Percentiles rank a stretch among this genome's conserved stretches.
These are phyloP conservation scores for Bipolaris sorokiniana DNA, from an alignment of 2,329 filamentous ascomycete genomes.

Conservation along the genomic window DNA sequence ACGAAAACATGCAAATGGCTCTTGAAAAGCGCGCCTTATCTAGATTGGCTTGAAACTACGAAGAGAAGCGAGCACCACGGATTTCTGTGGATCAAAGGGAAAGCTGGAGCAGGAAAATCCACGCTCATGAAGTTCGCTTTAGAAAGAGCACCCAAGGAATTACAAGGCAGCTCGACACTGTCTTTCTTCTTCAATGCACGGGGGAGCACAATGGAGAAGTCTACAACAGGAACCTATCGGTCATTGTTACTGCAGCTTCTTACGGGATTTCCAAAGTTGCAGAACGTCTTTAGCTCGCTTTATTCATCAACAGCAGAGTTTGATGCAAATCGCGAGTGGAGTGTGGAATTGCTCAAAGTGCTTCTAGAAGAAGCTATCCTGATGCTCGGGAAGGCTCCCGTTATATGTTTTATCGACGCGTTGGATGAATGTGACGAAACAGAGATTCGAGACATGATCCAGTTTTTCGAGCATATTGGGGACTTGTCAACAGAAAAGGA, in stretches of 20 bases:
- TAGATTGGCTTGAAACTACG: constrained; percentile 47
- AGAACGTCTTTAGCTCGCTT: constrained; percentile 11
- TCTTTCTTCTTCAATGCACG: constrained; percentile 41
- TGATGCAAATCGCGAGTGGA: constrained; percentile 19
- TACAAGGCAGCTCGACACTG: constrained; percentile 11
- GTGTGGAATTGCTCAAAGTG: constrained; percentile 14
- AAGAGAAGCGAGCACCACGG: constrained; percentile 43
- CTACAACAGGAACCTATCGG: constrained; percentile 31
- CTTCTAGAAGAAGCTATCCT: constrained; percentile 29
- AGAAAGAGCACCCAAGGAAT: constrained; percentile 9
- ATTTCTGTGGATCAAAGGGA: constrained; percentile 57
- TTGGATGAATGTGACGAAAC: constrained; percentile 58
- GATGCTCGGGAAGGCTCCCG: constrained; percentile 15
- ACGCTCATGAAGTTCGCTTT: constrained; percentile 49
- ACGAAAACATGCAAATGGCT: constrained; percentile 53
- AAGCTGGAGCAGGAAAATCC: constrained; percentile 51
- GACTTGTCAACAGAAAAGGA: constrained; percentile 25
- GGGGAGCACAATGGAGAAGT: constrained; percentile 28
- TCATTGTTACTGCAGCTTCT: constrained; percentile 38
- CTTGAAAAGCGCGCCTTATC: constrained; percentile 41
- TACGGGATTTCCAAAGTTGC: constrained; percentile 16
- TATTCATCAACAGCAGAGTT: not conserved
- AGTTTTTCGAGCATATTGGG: constrained; percentile 52
- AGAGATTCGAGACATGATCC: constrained; percentile 53
- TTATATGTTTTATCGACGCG: constrained; percentile 50